phyloP scores from a whole-genome alignment of 768 basidiomycete genomes.

The Ephemerocybe angulata region DNA sequence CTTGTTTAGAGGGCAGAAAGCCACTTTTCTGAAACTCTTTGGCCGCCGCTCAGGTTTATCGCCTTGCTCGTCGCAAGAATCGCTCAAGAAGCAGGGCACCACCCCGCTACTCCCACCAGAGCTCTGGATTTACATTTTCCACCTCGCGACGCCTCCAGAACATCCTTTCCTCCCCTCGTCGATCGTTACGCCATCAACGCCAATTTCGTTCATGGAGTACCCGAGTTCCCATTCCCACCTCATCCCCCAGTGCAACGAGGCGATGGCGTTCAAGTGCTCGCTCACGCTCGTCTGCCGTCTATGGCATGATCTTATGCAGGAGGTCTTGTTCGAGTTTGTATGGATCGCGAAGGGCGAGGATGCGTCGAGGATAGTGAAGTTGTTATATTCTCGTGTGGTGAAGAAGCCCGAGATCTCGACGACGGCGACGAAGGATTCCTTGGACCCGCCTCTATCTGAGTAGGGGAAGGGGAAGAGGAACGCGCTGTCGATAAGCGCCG shows the following conservation, averaged over 20 bases:
- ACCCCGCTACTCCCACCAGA: slow-evolving; percentile 51
- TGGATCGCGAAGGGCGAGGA: slow-evolving; percentile 56
- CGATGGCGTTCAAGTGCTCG: slow-evolving; percentile 47
- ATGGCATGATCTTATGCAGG: slow-evolving; percentile 53
- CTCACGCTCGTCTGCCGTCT: slow-evolving; percentile 52
- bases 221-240: slow-evolving; percentile 35
- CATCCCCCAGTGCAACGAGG: slow-evolving; percentile 38
- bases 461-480: not conserved
- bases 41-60: not conserved
- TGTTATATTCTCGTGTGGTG: slow-evolving; percentile 17
- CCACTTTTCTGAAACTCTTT: not conserved
- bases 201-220: slow-evolving; percentile 57
- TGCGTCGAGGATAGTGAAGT: slow-evolving; percentile 21
- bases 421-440: not conserved
- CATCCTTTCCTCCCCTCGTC: slow-evolving; percentile 14
- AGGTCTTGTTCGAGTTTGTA: slow-evolving; percentile 62
- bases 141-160: slow-evolving; percentile 42
- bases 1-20: not conserved
- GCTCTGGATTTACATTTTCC: slow-evolving; percentile 63
- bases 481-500: not conserved
- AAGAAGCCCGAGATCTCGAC: not conserved
- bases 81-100: not conserved
- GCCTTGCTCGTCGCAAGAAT: slow-evolving; percentile 9
- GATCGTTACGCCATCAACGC: slow-evolving; percentile 12
- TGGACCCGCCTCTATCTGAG: slow-evolving; percentile 19